These are phyloP conservation scores for Irpex sp. DNA, from an alignment of 1,284 basidiomycete species.

Conservation along the genomic window DNA sequence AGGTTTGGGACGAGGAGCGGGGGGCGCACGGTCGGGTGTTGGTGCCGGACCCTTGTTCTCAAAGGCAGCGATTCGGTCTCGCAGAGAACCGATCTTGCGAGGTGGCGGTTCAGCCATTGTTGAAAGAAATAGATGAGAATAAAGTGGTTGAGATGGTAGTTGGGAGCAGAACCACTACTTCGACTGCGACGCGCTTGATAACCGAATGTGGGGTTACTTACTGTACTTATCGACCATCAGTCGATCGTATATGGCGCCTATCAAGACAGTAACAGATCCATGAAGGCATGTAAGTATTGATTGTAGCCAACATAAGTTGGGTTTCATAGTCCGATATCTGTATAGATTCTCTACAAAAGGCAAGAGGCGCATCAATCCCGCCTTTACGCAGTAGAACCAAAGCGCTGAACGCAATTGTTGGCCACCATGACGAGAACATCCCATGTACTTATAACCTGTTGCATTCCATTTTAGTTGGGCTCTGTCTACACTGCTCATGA, in stretches of 20 bases:
- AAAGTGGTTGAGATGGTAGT: not conserved
- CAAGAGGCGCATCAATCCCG: no score
- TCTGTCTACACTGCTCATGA: no score
- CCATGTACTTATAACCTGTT: no score
- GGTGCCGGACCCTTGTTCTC: conserved; percentile 52
- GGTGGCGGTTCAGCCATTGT: conserved; percentile 46
- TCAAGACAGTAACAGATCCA: no score
- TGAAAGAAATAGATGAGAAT: not conserved
- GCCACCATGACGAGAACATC: no score
- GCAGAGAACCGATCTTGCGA: conserved; percentile 69
- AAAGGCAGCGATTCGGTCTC: conserved; percentile 82
- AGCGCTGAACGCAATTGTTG: no score
- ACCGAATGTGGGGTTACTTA: not conserved
- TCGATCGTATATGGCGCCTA: not conserved
- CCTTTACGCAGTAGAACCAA: no score
- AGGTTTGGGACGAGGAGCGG: conserved; percentile 65
- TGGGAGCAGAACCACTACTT: not conserved
- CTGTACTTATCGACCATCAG: not conserved
- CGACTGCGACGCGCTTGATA: not conserved
- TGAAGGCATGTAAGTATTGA: no score
- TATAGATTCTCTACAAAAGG: no score
- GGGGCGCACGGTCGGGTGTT: conserved; percentile 36
- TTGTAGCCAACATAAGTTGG: no score
- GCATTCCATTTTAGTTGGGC: no score
- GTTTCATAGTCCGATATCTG: no score